A percentile compares a stretch with the other conserved stretches of the same genome.
phyloP scores from a whole-genome alignment of 75 land plant species.

The Pinus tabuliformis region DNA sequence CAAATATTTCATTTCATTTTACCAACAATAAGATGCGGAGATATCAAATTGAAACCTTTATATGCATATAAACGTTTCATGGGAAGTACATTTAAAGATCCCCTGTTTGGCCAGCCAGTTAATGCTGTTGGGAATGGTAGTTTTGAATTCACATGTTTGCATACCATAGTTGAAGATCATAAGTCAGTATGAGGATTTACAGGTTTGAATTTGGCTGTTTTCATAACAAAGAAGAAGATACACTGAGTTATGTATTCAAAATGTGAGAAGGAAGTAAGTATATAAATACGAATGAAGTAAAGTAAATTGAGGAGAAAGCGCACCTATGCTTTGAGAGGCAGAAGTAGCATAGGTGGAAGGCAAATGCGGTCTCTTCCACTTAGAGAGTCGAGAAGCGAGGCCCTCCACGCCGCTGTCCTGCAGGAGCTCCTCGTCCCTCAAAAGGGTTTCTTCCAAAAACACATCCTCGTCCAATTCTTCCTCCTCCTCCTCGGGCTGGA shows the following conservation, averaged over 20 bases:
- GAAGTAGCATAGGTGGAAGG: conserved; percentile 25
- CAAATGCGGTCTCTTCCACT: conserved; percentile 77
- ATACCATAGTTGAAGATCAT: no score
- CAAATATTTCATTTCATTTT: no score
- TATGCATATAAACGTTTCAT: no score
- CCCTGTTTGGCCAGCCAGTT: no score
- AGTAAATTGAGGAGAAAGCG: background rate
- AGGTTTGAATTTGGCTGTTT: background rate
- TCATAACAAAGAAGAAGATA: background rate
- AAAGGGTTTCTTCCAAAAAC: conserved; percentile 76
- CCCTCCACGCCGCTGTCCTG: conserved; percentile 58
- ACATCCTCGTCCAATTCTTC: conserved; percentile 87
- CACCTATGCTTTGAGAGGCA: conserved; percentile 44
- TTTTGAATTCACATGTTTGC: no score
- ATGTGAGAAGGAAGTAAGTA: background rate
- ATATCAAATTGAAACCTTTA: no score
- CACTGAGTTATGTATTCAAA: background rate
- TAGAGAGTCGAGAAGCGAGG: conserved; percentile 48
- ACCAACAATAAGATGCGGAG: no score
- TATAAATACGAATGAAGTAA: background rate
- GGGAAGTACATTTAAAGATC: no score
- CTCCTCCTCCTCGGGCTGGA: conserved; percentile 28
- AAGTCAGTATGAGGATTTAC: no score
- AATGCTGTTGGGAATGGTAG: no score
- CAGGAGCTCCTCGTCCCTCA: conserved; percentile 49